Conservation (phyloP, 2,329 filamentous ascomycete species). For the Chrysoporthe cubensis region DNA sequence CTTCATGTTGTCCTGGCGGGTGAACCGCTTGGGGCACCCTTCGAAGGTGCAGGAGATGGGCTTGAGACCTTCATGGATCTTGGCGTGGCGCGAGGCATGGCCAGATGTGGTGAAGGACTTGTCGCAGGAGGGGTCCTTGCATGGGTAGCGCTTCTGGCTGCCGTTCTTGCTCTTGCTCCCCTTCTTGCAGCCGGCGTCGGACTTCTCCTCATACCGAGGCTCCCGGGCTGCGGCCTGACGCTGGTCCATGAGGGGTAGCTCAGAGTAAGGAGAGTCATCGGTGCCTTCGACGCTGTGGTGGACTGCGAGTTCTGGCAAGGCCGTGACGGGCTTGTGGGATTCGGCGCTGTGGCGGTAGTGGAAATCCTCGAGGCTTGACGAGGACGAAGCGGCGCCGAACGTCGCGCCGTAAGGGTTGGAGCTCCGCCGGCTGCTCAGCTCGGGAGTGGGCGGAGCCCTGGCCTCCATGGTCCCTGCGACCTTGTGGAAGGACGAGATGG, state of each 20-base stretch:
- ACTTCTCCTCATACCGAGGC: constrained; percentile 49
- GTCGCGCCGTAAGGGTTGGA: constrained; percentile 23
- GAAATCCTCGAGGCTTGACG: constrained; percentile 19
- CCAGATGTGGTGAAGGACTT: constrained; percentile 85
- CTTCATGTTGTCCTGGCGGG: constrained; percentile 85
- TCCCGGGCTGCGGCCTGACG: not conserved
- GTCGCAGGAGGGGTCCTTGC: constrained; percentile 71
- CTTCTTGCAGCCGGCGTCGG: constrained; percentile 27
- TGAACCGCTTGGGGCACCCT: constrained; percentile 71
- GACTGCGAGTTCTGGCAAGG: constrained; percentile 1
- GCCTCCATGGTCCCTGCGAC: constrained; percentile 20
- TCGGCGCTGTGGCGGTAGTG: constrained; percentile 18
- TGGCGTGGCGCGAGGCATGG: constrained; percentile 82
- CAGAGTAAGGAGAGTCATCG: constrained; percentile 5
- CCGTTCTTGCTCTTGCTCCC: constrained; percentile 19
- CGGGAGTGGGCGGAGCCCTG: constrained; percentile 1
- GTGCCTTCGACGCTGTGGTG: constrained; percentile 16
- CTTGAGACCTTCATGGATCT: constrained; percentile 83
- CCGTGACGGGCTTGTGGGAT: not conserved
- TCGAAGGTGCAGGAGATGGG: constrained; percentile 69
- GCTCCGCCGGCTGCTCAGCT: constrained; percentile 6
- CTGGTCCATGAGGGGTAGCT: not conserved
- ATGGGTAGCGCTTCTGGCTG: constrained; percentile 71
- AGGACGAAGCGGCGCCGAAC: constrained; percentile 11
- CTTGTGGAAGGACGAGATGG: constrained; percentile 24